Evolutionary conservation across 306 rosid species (phyloP).

Genomic region (Arachis hypogaea): DNA sequence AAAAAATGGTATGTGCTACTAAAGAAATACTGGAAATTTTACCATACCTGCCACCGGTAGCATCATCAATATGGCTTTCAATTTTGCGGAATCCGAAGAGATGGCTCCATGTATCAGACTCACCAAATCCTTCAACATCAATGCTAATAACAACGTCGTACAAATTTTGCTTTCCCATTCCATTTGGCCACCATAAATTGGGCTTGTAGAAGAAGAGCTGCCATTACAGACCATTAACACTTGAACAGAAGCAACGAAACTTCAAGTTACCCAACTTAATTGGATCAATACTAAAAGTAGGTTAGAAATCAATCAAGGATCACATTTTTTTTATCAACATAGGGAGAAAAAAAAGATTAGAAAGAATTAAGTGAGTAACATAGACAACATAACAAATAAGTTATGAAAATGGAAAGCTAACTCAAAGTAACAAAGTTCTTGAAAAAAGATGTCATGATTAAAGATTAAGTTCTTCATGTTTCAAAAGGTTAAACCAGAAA

Average conservation of each 20-base stretch:
- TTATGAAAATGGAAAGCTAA: conserved; percentile 3
- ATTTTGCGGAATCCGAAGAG: conserved; percentile 90
- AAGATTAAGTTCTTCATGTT: conserved; percentile 18
- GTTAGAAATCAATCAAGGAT: conserved; percentile 25
- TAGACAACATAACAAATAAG: conserved; percentile 5
- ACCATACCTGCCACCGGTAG: conserved; percentile 87
- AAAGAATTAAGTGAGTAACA: neutral
- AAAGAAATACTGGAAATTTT: neutral
- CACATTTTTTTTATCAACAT: neutral
- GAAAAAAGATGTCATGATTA: conserved; percentile 1
- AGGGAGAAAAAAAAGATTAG: neutral
- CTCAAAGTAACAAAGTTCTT: neutral
- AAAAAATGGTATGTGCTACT: neutral
- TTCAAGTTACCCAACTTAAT: conserved; percentile 29
- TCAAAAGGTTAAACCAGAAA: conserved; percentile 3
- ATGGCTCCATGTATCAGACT: conserved; percentile 87
- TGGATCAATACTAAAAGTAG: conserved; percentile 22
- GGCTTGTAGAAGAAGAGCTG: conserved; percentile 98
- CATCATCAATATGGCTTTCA: conserved; percentile 73
- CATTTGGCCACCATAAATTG: conserved; percentile 99
- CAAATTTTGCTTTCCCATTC: conserved; percentile 95
- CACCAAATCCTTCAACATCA: conserved; percentile 80
- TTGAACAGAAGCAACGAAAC: conserved; percentile 32
- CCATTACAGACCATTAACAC: conserved; percentile 44
- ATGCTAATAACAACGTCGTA: conserved; percentile 65